Evolutionary conservation across 1,284 basidiomycete species (phyloP), one percentile per base, ranked within the genome.

Genomic region (Leccinum subfulvum): DNA sequence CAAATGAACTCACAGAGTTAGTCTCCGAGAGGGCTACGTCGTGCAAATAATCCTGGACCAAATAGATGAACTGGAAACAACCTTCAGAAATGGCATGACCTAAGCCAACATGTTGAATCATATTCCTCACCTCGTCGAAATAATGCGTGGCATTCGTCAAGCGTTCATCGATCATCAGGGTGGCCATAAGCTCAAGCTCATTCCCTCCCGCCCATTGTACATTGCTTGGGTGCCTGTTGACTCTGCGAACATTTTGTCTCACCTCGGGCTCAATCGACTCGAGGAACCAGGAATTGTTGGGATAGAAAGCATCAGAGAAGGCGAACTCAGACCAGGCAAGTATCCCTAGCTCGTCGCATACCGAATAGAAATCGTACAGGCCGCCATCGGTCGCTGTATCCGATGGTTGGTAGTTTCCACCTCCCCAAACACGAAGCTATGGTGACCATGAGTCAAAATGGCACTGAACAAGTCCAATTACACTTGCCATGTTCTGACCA

Each of bases 171-270:
- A n/a, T 3, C 16, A 21, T 55, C 52, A 79, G 77, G 18, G 79
- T 81, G 26, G 80, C 81, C 39, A 86, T 85, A 0, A 81, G 82
- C 69, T 86, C 84, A 62, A 85, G 82, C 72, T 86, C 85, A 68
- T 87, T 86, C 28, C 84, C 84, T 14, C 84, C 85, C 9, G 84
- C 84, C 84, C 86, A 87, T 60, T 85, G 84, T 3, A 75, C 81
- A 66, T 82, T 82, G 35, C 35, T 56, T 13, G 54, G 33, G 21
- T 56, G 54, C 21, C 21, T 35, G 21, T 37, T 56, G 5, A 69
- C 69, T 13, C 84, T 73, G 14, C 82, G 74, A 18, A 88, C 82
- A 60, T 87, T 86, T 74, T 88, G 82, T 23, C 81, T 75, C 11
- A 87, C 81, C 71, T 88, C 87, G 2, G 80, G 80, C 41, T 82